Percentiles rank a stretch among this genome's conserved stretches.
These are phyloP conservation scores for sweet orange (Citrus sinensis) DNA, from an alignment of 345 rosid genomes.

Conservation along the genomic window DVS_A1.0 CM039161.1:440001-440500, in stretches of 20 bases:
- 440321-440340: conserved; percentile 58
- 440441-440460: conserved; percentile 1
- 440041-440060: conserved; percentile 56
- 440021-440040: conserved; percentile 50
- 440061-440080: conserved; percentile 69
- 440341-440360: conserved; percentile 43
- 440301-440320: conserved; percentile 53
- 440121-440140: not conserved
- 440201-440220: not conserved
- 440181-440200: not conserved
- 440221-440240: not conserved
- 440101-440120: not conserved
- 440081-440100: conserved; percentile 62
- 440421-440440: conserved; percentile 40
- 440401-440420: conserved; percentile 64
- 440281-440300: conserved; percentile 60
- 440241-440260: conserved; percentile 35
- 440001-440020: conserved; percentile 57
- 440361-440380: conserved; percentile 52
- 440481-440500: not conserved
- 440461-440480: not conserved
- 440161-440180: not conserved
- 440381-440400: conserved; percentile 66
- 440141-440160: not conserved
- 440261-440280: conserved; percentile 76